These are phyloP conservation scores for Paecilomyces sp. DNA, from an alignment of 2,329 filamentous ascomycete genomes.

Conservation along the genomic window DNA sequence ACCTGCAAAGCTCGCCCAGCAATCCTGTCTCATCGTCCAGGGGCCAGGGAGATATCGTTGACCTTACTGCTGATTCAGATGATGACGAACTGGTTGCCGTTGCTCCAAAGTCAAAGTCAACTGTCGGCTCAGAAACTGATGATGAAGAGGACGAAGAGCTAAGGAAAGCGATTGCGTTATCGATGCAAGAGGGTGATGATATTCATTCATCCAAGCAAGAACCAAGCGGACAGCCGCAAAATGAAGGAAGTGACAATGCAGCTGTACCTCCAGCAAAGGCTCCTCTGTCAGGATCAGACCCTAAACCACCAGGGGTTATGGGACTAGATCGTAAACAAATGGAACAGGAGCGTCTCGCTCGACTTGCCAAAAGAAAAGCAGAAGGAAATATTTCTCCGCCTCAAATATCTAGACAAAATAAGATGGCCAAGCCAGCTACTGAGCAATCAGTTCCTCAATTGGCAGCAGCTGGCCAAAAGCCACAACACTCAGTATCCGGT, in stretches of 20 bases:
- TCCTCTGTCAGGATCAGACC: background rate
- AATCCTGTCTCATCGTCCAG: background rate
- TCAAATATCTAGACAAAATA: background rate
- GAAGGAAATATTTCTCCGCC: background rate
- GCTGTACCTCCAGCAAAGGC: background rate
- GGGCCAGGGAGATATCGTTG: background rate
- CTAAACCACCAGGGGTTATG: background rate
- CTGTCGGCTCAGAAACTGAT: background rate
- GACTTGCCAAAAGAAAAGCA: background rate
- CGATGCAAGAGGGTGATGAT: background rate
- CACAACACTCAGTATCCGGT: background rate
- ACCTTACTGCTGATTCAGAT: background rate
- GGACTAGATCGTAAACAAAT: background rate
- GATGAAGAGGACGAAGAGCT: background rate
- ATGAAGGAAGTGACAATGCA: background rate
- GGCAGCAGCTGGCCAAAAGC: background rate
- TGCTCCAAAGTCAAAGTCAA: background rate
- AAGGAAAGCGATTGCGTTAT: background rate
- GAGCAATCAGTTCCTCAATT: background rate
- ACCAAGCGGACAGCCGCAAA: background rate
- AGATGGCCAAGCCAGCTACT: background rate
- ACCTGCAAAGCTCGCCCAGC: conserved; percentile 3
- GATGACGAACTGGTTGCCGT: background rate
- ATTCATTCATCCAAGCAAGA: background rate
- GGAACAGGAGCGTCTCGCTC: background rate